Evolutionary conservation across 2,329 filamentous ascomycete species (phyloP).

Genomic region (Pseudogymnoascus sp.): DNA sequence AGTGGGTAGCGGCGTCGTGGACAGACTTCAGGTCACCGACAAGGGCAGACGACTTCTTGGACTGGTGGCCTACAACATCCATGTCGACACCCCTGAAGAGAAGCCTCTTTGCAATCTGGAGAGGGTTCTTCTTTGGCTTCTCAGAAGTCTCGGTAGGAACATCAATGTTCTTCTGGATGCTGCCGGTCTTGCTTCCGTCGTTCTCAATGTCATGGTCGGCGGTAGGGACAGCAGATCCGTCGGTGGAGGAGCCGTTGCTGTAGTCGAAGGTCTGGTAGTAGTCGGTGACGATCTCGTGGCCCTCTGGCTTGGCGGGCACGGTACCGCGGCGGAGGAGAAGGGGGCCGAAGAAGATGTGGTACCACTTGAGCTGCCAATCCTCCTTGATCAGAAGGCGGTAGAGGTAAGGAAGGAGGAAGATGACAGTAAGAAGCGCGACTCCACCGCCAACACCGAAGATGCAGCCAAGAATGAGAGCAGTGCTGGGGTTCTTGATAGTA

Average conservation of each 20-base stretch:
- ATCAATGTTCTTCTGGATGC: conserved; percentile 24
- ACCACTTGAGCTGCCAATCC: conserved; percentile 37
- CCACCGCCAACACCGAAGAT: conserved; percentile 34
- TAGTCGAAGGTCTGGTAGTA: conserved; percentile 37
- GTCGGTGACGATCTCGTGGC: conserved; percentile 29
- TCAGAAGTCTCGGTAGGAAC: conserved; percentile 36
- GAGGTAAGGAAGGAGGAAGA: conserved; percentile 43
- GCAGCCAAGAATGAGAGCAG: conserved; percentile 33
- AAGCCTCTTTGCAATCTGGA: conserved; percentile 38
- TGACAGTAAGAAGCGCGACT: conserved; percentile 31
- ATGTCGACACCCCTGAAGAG: conserved; percentile 42
- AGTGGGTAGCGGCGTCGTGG: conserved; percentile 51
- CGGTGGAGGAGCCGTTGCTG: conserved; percentile 28
- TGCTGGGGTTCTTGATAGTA: conserved; percentile 26
- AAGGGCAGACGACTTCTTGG: conserved; percentile 37
- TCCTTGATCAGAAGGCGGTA: conserved; percentile 36
- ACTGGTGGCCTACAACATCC: conserved; percentile 34
- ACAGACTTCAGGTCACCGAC: conserved; percentile 46
- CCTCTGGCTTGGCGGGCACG: conserved; percentile 29
- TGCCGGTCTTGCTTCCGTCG: conserved; percentile 18
- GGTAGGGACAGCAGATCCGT: conserved; percentile 13
- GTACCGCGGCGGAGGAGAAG: conserved; percentile 33
- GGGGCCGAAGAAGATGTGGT: conserved; percentile 36
- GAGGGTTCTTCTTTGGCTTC: conserved; percentile 31
- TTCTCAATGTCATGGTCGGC: conserved; percentile 23